phyloP scores from a whole-genome alignment of 305 asterid species.

The Ilex paraguariensis region DNA sequence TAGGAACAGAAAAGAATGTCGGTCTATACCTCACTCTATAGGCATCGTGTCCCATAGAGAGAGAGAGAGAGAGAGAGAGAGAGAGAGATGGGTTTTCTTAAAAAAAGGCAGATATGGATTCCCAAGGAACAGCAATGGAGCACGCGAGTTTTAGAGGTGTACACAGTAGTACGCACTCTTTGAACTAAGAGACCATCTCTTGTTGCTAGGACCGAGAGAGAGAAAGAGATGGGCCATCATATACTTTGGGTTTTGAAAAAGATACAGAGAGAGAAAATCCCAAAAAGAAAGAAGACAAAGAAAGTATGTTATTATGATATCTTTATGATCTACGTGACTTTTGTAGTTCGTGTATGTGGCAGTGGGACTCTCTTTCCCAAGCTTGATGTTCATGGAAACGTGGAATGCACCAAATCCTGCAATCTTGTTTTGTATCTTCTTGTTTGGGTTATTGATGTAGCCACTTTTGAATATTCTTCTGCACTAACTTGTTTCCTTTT shows the following conservation, averaged over 20 bases:
- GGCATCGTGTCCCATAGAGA: slow-evolving; percentile 5
- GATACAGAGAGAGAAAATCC: slow-evolving; percentile 11
- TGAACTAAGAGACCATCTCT: slow-evolving; percentile 21
- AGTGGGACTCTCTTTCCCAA: too few species aligned
- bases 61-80: not conserved
- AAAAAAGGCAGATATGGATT: too few species aligned
- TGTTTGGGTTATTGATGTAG: too few species aligned
- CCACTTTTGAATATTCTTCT: too few species aligned
- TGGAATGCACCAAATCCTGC: too few species aligned
- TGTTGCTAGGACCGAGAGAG: slow-evolving; percentile 12
- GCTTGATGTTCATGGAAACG: too few species aligned
- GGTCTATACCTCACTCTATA: slow-evolving; percentile 21
- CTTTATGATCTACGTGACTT: too few species aligned
- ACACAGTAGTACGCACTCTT: slow-evolving; percentile 22
- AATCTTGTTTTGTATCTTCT: too few species aligned
- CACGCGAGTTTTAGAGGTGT: not conserved
- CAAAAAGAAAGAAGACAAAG: slow-evolving; percentile 23
- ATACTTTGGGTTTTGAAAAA: slow-evolving; percentile 17
- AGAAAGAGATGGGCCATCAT: slow-evolving; percentile 2
- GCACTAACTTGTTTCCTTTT: too few species aligned
- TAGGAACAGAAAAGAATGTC: slow-evolving; percentile 68
- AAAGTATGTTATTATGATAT: slow-evolving; percentile 12
- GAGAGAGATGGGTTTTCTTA: too few species aligned
- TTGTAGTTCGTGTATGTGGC: too few species aligned
- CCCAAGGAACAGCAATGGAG: too few species aligned